Conservation (phyloP, 2,329 filamentous ascomycete species). For the Arachnomyces sp. region DNA sequence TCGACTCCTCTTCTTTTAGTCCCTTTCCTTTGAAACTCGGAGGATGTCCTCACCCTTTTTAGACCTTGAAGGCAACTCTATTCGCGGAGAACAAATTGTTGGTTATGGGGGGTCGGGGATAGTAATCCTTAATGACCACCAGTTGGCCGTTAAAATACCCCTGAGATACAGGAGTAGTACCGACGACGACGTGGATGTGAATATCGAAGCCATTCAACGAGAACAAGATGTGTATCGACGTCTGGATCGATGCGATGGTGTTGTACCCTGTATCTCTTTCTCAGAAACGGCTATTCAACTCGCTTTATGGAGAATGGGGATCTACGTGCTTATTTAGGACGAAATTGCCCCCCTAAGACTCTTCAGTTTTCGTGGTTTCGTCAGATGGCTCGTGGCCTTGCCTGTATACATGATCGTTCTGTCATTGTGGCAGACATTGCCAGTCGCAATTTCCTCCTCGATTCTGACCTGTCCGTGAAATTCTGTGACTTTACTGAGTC, state of each 20-base stretch:
- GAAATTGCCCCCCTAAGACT: slow-evolving; percentile 10
- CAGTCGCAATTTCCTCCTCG: slow-evolving; percentile 22
- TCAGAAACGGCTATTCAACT: slow-evolving; percentile 8
- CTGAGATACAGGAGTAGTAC: slow-evolving; percentile 13
- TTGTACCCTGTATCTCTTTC: slow-evolving; percentile 3
- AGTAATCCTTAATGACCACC: slow-evolving; percentile 9
- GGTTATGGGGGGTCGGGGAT: slow-evolving; percentile 8
- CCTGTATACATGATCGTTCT: slow-evolving; percentile 18
- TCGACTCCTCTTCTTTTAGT: too few relatives aligned
- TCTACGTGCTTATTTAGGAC: slow-evolving; percentile 16
- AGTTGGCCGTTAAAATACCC: slow-evolving; percentile 14
- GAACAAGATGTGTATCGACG: slow-evolving; percentile 7
- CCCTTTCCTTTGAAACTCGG: too few relatives aligned
- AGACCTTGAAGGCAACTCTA: too few relatives aligned
- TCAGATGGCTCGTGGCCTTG: slow-evolving; percentile 19
- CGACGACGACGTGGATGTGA: slow-evolving; percentile 7
- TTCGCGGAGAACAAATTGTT: slow-evolving; percentile 10
- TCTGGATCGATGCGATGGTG: slow-evolving; percentile 4
- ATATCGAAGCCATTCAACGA: slow-evolving; percentile 2
- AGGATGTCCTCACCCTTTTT: too few relatives aligned
- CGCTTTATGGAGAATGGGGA: slow-evolving; percentile 20
- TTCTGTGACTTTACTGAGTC: slow-evolving; percentile 18
- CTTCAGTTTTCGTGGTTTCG: slow-evolving; percentile 19
- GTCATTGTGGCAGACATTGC: slow-evolving; percentile 24
- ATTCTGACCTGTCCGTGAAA: slow-evolving; percentile 14